A percentile compares a stretch with the other conserved stretches of the same genome.
These are phyloP conservation scores for Skeletonema tropicum DNA, from an alignment of 108 stramenopile genomes.

Conservation along the genomic window DNA sequence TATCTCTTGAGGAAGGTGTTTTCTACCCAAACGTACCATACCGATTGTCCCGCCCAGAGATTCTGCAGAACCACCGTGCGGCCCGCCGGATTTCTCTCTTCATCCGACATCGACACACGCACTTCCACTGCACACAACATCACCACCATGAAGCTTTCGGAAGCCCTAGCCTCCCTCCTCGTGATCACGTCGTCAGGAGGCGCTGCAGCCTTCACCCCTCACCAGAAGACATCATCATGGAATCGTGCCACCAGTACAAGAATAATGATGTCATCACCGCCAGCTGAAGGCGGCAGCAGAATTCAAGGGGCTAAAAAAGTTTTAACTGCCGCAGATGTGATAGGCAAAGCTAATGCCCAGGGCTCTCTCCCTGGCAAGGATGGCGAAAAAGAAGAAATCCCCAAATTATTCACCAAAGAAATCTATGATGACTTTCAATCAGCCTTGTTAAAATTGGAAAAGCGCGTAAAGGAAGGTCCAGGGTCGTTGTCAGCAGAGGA, in stretches of 20 bases:
- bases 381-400: slow-evolving; percentile 40
- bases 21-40: too few relatives aligned
- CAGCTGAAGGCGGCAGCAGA: slow-evolving; percentile 2
- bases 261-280: slow-evolving; percentile 2
- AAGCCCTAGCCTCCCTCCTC: slow-evolving; percentile 15
- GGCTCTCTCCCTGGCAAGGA: slow-evolving; percentile 9
- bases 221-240: slow-evolving; percentile 1
- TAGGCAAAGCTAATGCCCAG: slow-evolving; percentile 9
- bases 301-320: slow-evolving; percentile 9
- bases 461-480: slow-evolving; percentile 63
- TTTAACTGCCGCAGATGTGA: slow-evolving; percentile 22
- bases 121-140: neutral
- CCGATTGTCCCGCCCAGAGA: too few relatives aligned
- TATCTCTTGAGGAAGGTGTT: too few relatives aligned
- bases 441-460: slow-evolving; percentile 61
- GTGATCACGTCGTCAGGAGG: slow-evolving; percentile 5
- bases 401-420: slow-evolving; percentile 64
- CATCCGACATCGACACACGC: too few relatives aligned
- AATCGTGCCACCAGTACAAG: neutral
- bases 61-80: too few relatives aligned
- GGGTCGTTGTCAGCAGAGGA: slow-evolving; percentile 56
- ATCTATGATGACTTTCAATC: slow-evolving; percentile 68
- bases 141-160: slow-evolving; percentile 15
- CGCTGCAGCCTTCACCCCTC: slow-evolving; percentile 13
- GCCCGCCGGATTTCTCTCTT: too few relatives aligned